These are phyloP conservation scores for Syncephalastrum monosporum DNA, from an alignment of 371 early-diverging fungal species.

Conservation along the genomic window DNA sequence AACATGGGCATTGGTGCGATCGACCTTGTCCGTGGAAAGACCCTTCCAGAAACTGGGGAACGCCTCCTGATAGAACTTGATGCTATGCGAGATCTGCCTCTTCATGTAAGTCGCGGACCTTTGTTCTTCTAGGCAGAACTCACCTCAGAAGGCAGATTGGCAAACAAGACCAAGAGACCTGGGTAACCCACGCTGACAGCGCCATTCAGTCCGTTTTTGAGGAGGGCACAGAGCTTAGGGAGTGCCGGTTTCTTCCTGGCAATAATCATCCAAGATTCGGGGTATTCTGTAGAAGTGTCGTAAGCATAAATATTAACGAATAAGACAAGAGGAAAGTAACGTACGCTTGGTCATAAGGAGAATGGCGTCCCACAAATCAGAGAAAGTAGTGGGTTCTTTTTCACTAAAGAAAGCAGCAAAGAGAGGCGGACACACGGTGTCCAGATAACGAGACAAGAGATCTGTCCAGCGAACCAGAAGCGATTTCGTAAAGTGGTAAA, in stretches of 20 bases:
- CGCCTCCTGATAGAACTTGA: slow-evolving; percentile 58
- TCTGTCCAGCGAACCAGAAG: slow-evolving; percentile 40
- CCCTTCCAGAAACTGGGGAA: slow-evolving; percentile 74
- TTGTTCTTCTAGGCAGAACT: neutral
- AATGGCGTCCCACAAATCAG: slow-evolving; percentile 64
- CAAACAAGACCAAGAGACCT: slow-evolving; percentile 67
- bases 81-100: slow-evolving; percentile 26
- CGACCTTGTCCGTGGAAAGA: slow-evolving; percentile 46
- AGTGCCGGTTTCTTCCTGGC: slow-evolving; percentile 65
- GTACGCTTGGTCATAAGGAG: slow-evolving; percentile 67
- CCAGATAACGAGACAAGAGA: slow-evolving; percentile 43
- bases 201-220: slow-evolving; percentile 67
- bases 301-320: slow-evolving; percentile 12
- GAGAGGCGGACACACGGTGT: slow-evolving; percentile 50
- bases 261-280: slow-evolving; percentile 65
- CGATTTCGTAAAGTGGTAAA: slow-evolving; percentile 44
- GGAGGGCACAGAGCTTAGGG: slow-evolving; percentile 61
- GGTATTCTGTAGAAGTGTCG: slow-evolving; percentile 39
- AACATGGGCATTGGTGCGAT: slow-evolving; percentile 45
- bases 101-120: slow-evolving; percentile 8
- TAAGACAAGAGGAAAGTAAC: slow-evolving; percentile 6
- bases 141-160: slow-evolving; percentile 56
- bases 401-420: slow-evolving; percentile 54
- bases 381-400: slow-evolving; percentile 51
- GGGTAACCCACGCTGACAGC: slow-evolving; percentile 65